Conservation (phyloP, 148 eudicot genomes). For the Linanthus parryae region DNA sequence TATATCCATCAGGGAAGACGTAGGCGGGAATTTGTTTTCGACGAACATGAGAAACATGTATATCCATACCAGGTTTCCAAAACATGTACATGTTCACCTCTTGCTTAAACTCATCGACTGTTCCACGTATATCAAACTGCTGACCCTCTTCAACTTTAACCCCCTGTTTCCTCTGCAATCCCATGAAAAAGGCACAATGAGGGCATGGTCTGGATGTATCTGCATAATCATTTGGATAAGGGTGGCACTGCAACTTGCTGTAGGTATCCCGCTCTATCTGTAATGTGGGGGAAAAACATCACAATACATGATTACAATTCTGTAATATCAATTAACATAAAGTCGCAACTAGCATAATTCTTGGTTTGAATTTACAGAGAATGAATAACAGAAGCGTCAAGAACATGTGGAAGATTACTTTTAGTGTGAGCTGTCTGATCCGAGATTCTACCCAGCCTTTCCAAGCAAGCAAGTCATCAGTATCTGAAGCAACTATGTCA, state of each 20-base stretch:
- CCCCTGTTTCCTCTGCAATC: constrained; percentile 41
- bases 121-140: constrained; percentile 43
- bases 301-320: background rate
- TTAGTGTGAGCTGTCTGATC: constrained; percentile 39
- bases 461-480: constrained; percentile 42
- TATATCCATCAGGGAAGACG: constrained; percentile 35
- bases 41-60: constrained; percentile 39
- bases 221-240: constrained; percentile 34
- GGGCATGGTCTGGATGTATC: constrained; percentile 29
- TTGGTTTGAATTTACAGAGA: background rate
- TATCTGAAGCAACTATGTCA: constrained; percentile 36
- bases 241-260: constrained; percentile 51
- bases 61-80: constrained; percentile 50
- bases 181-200: constrained; percentile 46
- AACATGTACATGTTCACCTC: constrained; percentile 30
- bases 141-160: constrained; percentile 39
- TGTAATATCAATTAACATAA: constrained; percentile 1
- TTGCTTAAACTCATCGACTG: constrained; percentile 41
- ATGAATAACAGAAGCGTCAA: no score
- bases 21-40: constrained; percentile 39
- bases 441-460: constrained; percentile 61
- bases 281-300: constrained; percentile 4
- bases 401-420: constrained; percentile 16
- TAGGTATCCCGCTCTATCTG: constrained; percentile 54
- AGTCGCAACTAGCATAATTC: background rate